phyloP scores from a whole-genome alignment of 257 asterid species.

The Solanum ossicruentum region DNA sequence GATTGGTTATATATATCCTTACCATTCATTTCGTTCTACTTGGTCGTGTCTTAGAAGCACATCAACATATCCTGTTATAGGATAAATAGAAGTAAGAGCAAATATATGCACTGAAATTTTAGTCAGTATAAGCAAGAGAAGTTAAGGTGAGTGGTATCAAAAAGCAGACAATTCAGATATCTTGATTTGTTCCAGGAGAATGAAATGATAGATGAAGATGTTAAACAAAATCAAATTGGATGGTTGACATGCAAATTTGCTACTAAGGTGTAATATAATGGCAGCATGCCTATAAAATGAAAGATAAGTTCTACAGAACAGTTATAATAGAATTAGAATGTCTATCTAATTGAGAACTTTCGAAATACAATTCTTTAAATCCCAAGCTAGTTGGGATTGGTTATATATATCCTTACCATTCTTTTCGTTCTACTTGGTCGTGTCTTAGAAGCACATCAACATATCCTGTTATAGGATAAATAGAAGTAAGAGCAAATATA shows the following conservation, averaged over 20 bases:
- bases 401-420: background rate
- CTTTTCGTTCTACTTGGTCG: background rate
- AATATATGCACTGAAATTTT: background rate
- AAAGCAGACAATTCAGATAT: background rate
- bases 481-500: background rate
- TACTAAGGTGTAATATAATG: background rate
- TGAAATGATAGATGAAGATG: background rate
- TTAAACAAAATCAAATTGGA: background rate
- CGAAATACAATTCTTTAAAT: background rate
- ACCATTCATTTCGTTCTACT: background rate
- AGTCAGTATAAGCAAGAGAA: background rate
- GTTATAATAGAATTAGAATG: background rate
- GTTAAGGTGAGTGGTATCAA: background rate
- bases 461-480: background rate
- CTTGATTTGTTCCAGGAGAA: background rate
- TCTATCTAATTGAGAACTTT: background rate
- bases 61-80: background rate
- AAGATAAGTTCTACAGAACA: background rate
- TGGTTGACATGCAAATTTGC: background rate
- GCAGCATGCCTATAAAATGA: background rate
- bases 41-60: background rate
- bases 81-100: background rate
- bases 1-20: background rate
- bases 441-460: background rate
- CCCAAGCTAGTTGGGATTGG: background rate